Conservation (phyloP, 441 rosid species). For the Pelargonium cotyledonis region DNA sequence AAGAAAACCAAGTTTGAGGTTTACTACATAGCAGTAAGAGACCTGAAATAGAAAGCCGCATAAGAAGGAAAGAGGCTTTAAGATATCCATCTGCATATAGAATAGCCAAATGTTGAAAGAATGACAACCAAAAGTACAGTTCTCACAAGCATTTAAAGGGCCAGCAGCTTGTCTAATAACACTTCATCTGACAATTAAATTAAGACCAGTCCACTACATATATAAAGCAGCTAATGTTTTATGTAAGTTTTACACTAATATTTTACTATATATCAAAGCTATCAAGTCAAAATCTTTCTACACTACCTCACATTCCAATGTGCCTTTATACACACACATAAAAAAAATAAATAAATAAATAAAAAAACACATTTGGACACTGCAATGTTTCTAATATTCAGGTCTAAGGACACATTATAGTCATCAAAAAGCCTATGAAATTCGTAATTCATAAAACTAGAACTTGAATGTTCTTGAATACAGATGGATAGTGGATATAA, state of each 20-base stretch:
- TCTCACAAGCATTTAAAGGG: neutral
- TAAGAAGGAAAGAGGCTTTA: neutral
- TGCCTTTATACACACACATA: neutral
- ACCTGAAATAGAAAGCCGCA: neutral
- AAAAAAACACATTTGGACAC: neutral
- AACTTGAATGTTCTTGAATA: neutral
- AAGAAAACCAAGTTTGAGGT: constrained; percentile 21
- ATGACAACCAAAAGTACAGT: neutral
- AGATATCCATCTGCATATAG: neutral
- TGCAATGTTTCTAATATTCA: constrained; percentile 1
- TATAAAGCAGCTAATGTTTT: too few relatives aligned
- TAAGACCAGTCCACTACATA: too few relatives aligned
- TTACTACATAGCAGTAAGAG: neutral
- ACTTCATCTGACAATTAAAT: too few relatives aligned
- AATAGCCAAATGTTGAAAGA: neutral
- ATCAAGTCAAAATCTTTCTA: too few relatives aligned
- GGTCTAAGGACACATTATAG: neutral
- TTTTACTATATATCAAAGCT: too few relatives aligned
- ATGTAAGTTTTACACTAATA: too few relatives aligned
- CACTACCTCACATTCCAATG: neutral
- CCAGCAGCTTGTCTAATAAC: too few relatives aligned
- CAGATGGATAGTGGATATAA: too few relatives aligned
- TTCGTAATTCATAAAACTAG: neutral
- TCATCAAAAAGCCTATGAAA: neutral
- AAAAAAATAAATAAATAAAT: neutral